A percentile compares a stretch with the other conserved stretches of the same genome.
Conservation (phyloP, 805 yeast genomes). For the Pachysolen tannophilus region DNA sequence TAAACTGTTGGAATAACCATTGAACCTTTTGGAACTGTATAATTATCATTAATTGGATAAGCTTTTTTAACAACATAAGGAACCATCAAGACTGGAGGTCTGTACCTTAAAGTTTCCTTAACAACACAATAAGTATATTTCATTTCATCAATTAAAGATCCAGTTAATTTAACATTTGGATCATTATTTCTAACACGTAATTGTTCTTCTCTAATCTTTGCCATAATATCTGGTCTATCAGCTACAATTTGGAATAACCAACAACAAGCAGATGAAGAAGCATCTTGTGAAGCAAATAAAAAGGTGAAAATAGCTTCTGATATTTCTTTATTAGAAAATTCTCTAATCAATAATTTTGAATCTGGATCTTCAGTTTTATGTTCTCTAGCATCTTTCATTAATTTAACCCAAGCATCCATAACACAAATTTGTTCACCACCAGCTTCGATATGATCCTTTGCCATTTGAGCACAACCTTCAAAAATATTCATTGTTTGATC, state of each 20-base stretch:
- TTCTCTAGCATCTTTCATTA: conserved; percentile 69
- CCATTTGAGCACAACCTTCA: conserved; percentile 79
- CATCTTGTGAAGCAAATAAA: conserved; percentile 96
- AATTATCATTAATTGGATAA: conserved; percentile 75
- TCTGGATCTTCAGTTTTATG: conserved; percentile 39
- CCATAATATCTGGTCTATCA: conserved; percentile 87
- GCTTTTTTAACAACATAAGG: conserved; percentile 88
- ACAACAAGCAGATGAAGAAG: conserved; percentile 93
- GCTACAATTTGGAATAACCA: conserved; percentile 97
- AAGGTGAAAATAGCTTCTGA: conserved; percentile 96
- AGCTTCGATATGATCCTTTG: conserved; percentile 69
- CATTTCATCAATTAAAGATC: conserved; percentile 81
- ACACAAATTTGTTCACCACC: conserved; percentile 82
- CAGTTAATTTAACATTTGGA: conserved; percentile 48
- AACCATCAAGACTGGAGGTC: conserved; percentile 98
- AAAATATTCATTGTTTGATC: conserved; percentile 91
- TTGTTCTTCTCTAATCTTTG: conserved; percentile 89
- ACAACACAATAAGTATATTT: conserved; percentile 84
- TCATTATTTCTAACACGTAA: conserved; percentile 73
- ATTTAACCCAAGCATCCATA: conserved; percentile 90
- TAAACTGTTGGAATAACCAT: conserved; percentile 95
- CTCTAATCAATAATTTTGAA: conserved; percentile 60
- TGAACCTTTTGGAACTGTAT: conserved; percentile 93
- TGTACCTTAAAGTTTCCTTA: conserved; percentile 83
- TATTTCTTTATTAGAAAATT: conserved; percentile 83